phyloP scores from a whole-genome alignment of 495 filamentous ascomycete genomes.

The Lasiosphaeria hispida region DNA sequence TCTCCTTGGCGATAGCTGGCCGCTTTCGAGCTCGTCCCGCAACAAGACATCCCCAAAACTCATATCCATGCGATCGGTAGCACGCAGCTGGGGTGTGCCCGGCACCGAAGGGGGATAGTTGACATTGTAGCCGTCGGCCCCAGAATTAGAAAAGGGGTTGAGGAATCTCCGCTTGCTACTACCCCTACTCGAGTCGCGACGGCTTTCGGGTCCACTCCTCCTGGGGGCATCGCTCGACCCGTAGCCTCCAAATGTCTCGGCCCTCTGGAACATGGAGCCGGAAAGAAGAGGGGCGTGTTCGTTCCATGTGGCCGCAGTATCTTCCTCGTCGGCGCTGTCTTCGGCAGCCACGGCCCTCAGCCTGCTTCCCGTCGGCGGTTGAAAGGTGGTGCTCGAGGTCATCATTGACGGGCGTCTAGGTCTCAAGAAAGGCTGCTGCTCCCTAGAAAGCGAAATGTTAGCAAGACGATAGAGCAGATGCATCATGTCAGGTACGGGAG shows the following conservation, averaged over 20 bases:
- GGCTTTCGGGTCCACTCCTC: conserved; percentile 29
- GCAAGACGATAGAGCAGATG: not conserved
- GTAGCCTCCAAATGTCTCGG: conserved; percentile 35
- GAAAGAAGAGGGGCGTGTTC: conserved; percentile 62
- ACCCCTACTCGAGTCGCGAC: conserved; percentile 41
- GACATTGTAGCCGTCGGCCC: conserved; percentile 64
- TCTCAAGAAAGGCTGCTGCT: conserved; percentile 65
- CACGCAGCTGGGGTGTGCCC: conserved; percentile 63
- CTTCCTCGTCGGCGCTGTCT: conserved; percentile 42
- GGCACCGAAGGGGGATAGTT: conserved; percentile 98
- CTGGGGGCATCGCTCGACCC: conserved; percentile 35
- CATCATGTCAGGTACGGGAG: not conserved
- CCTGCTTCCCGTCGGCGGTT: conserved; percentile 32
- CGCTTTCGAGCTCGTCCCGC: conserved; percentile 51
- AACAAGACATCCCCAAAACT: conserved; percentile 80
- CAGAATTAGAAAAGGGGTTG: conserved; percentile 33
- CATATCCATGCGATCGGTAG: conserved; percentile 49
- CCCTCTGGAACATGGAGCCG: conserved; percentile 30
- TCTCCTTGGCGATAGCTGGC: conserved; percentile 30
- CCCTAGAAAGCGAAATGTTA: conserved; percentile 42
- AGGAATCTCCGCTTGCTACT: conserved; percentile 35
- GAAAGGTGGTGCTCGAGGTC: conserved; percentile 36
- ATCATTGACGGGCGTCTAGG: conserved; percentile 59
- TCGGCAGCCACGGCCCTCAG: conserved; percentile 27
- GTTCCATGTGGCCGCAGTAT: conserved; percentile 34